Percentiles rank a stretch among this genome's conserved stretches.
These are phyloP conservation scores for Mucor saturninus DNA, from an alignment of 371 early-diverging fungal genomes.

Conservation along the genomic window DNA sequence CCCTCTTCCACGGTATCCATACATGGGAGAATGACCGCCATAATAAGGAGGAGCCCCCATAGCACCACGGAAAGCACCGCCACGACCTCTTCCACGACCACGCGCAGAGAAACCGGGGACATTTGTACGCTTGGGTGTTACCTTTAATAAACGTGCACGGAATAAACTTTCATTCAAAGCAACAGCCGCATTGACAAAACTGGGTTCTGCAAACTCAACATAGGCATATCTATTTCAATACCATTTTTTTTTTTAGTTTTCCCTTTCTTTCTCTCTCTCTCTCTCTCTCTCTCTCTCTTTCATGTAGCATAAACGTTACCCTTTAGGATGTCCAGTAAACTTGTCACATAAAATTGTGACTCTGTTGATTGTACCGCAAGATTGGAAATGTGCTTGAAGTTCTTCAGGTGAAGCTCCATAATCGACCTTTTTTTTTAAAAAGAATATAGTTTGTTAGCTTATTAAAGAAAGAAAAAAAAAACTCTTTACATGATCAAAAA, in stretches of 20 bases:
- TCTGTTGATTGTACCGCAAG: constrained; percentile 96
- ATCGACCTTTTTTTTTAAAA: constrained; percentile 69
- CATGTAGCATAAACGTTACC: constrained; percentile 48
- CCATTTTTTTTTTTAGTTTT: not conserved
- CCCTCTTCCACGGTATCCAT: constrained; percentile 63
- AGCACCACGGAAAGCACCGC: constrained; percentile 68
- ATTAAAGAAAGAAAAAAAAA: too few relatives aligned
- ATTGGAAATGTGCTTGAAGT: constrained; percentile 94
- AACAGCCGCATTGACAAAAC: constrained; percentile 86
- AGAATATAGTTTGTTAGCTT: not conserved
- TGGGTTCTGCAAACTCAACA: constrained; percentile 92
- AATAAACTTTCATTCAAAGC: constrained; percentile 89
- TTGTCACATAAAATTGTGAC: constrained; percentile 96
- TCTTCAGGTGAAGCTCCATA: constrained; percentile 96
- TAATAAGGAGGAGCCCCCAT: constrained; percentile 38
- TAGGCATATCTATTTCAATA: constrained; percentile 77
- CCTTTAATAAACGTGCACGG: constrained; percentile 88
- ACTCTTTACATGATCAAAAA: not conserved
- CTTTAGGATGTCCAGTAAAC: constrained; percentile 96
- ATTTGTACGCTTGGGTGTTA: constrained; percentile 91
- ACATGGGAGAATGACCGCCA: constrained; percentile 57
- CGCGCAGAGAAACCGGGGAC: constrained; percentile 84
- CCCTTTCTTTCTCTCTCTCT: not conserved
- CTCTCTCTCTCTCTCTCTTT: not conserved
- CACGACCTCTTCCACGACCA: constrained; percentile 72